These are phyloP conservation scores for Cladosporium sp. DNA, from an alignment of 2,329 filamentous ascomycete genomes.

Conservation along the genomic window DNA sequence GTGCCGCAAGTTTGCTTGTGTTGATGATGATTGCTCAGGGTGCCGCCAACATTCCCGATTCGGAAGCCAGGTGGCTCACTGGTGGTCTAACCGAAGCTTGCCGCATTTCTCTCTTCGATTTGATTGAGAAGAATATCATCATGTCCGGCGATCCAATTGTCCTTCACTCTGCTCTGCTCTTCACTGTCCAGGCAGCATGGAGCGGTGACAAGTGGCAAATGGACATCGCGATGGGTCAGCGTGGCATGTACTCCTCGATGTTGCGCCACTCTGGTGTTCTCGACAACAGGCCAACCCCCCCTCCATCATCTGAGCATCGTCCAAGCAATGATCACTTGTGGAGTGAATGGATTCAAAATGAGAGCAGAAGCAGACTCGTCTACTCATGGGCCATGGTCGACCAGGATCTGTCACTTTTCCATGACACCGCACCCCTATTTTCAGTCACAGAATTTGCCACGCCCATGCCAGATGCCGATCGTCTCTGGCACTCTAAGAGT, in stretches of 20 bases:
- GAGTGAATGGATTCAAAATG: conserved; percentile 62
- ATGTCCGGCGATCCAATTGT: conserved; percentile 62
- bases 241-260: conserved; percentile 71
- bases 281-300: conserved; percentile 44
- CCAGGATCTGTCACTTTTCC: conserved; percentile 65
- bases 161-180: conserved; percentile 62
- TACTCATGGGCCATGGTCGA: conserved; percentile 74
- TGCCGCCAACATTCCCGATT: conserved; percentile 60
- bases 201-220: conserved; percentile 74
- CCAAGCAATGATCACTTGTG: conserved; percentile 51
- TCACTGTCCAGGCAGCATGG: conserved; percentile 66
- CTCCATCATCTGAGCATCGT: conserved; percentile 44
- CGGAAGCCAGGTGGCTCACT: conserved; percentile 62
- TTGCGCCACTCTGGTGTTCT: conserved; percentile 65
- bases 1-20: conserved; percentile 61
- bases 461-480: conserved; percentile 60
- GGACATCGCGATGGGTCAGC: conserved; percentile 71
- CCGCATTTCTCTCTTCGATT: conserved; percentile 66
- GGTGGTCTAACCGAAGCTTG: conserved; percentile 67
- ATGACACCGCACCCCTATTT: conserved; percentile 60
- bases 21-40: conserved; percentile 71
- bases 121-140: conserved; percentile 67
- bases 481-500: conserved; percentile 59
- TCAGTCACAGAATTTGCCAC: conserved; percentile 62
- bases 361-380: conserved; percentile 62